A percentile compares a stretch with the other conserved stretches of the same genome.
phyloP scores from a whole-genome alignment of 352 stramenopile species.

The Phytophthora aleatoria region DNA sequence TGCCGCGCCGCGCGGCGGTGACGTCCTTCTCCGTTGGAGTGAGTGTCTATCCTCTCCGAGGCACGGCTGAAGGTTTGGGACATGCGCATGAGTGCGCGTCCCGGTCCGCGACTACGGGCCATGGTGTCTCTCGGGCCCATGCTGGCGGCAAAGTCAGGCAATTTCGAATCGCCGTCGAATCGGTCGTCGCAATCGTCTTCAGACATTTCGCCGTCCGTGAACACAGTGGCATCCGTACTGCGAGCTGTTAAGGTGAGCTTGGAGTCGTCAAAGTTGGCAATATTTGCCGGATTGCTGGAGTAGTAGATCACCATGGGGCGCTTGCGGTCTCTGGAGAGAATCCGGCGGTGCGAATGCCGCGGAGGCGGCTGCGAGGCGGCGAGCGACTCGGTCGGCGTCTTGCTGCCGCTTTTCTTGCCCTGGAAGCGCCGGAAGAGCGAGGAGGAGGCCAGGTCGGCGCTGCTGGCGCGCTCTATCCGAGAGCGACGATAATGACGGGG shows the following conservation, averaged over 20 bases:
- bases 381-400: constrained; percentile 15
- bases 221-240: constrained; percentile 15
- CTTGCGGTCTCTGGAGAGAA: constrained; percentile 31
- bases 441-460: constrained; percentile 20
- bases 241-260: constrained; percentile 8
- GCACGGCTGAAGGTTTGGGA: constrained; percentile 39
- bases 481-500: constrained; percentile 22
- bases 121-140: constrained; percentile 22
- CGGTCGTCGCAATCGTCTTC: constrained; percentile 35
- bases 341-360: constrained; percentile 25
- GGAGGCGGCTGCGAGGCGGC: constrained; percentile 28
- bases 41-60: constrained; percentile 32
- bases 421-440: constrained; percentile 9
- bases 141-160: constrained; percentile 37
- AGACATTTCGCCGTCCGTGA: constrained; percentile 36
- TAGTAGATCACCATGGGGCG: constrained; percentile 49
- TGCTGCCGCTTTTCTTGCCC: not conserved
- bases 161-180: constrained; percentile 24
- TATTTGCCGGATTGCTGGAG: constrained; percentile 4
- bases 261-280: constrained; percentile 7
- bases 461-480: constrained; percentile 30
- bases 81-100: constrained; percentile 18
- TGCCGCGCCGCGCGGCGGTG: constrained; percentile 27
- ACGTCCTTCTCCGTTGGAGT: constrained; percentile 4
- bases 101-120: constrained; percentile 20